These are phyloP conservation scores for Metschnikowia santaceciliae DNA, from an alignment of 805 yeast genomes.

Conservation along the genomic window DNA sequence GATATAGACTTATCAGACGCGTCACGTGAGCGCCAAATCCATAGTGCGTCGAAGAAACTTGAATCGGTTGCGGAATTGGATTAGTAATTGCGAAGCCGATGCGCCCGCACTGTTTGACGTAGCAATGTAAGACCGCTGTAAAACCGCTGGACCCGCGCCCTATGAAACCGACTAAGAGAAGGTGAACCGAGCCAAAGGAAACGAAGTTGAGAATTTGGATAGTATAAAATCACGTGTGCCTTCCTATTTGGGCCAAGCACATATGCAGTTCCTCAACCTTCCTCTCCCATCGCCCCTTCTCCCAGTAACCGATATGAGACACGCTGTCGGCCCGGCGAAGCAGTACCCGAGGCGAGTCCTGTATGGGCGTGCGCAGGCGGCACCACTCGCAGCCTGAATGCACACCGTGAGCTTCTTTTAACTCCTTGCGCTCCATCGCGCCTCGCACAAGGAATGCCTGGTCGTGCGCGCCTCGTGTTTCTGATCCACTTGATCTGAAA, in stretches of 20 bases:
- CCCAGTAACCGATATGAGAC: not conserved
- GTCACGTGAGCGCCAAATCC: not conserved
- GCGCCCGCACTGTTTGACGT: not conserved
- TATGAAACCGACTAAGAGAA: not conserved
- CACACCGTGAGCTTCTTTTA: not conserved
- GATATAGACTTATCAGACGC: no score
- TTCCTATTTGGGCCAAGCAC: no score
- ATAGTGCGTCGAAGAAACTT: not conserved
- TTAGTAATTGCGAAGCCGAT: not conserved
- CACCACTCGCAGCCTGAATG: not conserved
- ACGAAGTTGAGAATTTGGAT: no score
- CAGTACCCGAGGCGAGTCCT: not conserved
- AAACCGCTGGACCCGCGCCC: not conserved
- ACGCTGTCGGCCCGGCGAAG: not conserved
- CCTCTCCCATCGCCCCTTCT: not conserved
- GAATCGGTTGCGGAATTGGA: not conserved
- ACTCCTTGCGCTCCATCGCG: constrained; percentile 5
- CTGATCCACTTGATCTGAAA: constrained; percentile 7
- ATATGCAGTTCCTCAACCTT: not conserved
- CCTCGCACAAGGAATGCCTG: constrained; percentile 1
- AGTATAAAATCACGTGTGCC: no score
- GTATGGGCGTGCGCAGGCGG: not conserved
- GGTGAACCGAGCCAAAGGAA: no score
- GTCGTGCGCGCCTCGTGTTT: constrained; percentile 18
- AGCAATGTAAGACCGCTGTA: not conserved